phyloP scores from a whole-genome alignment of 2,329 filamentous ascomycete genomes.

The Boeremia lycopersici region DNA sequence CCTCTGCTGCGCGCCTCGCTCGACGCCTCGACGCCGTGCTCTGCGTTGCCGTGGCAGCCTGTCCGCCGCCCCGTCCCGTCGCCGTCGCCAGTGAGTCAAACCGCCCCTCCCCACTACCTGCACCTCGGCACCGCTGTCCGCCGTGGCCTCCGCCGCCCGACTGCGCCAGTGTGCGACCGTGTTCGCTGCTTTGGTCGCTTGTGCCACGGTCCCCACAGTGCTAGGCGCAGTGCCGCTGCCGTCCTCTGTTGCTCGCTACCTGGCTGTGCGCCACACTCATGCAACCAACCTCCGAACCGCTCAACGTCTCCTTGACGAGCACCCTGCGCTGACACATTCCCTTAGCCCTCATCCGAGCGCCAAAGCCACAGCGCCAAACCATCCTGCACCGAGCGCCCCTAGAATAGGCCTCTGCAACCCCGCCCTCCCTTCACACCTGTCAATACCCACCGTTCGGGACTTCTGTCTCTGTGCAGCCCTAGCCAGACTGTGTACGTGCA shows the following conservation, averaged over 20 bases:
- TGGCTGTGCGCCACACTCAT: slow-evolving; percentile 46
- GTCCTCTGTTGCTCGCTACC: slow-evolving; percentile 43
- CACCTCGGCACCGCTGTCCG: slow-evolving; percentile 8
- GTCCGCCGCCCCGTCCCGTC: background rate
- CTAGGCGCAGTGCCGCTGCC: slow-evolving; percentile 40
- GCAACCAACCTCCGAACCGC: slow-evolving; percentile 38
- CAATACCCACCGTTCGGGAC: slow-evolving; percentile 28
- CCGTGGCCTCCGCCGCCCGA: slow-evolving; percentile 15
- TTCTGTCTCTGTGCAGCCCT: slow-evolving; percentile 23
- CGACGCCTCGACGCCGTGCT: too few relatives aligned
- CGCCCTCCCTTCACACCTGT: slow-evolving; percentile 26
- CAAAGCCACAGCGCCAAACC: slow-evolving; percentile 36
- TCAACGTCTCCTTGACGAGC: slow-evolving; percentile 32
- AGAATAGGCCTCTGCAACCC: slow-evolving; percentile 27
- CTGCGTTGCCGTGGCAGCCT: too few relatives aligned
- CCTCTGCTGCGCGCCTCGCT: too few relatives aligned
- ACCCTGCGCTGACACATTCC: slow-evolving; percentile 38
- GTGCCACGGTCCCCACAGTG: slow-evolving; percentile 41
- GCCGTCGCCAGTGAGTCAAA: slow-evolving; percentile 38
- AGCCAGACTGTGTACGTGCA: slow-evolving; percentile 26
- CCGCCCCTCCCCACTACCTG: slow-evolving; percentile 7
- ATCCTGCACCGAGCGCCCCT: slow-evolving; percentile 22
- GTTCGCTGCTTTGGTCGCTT: slow-evolving; percentile 37
- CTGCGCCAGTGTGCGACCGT: slow-evolving; percentile 40
- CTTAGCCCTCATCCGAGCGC: slow-evolving; percentile 25